Conservation (phyloP, 169 alveolate species). For the Plasmodium knowlesi region DNA sequence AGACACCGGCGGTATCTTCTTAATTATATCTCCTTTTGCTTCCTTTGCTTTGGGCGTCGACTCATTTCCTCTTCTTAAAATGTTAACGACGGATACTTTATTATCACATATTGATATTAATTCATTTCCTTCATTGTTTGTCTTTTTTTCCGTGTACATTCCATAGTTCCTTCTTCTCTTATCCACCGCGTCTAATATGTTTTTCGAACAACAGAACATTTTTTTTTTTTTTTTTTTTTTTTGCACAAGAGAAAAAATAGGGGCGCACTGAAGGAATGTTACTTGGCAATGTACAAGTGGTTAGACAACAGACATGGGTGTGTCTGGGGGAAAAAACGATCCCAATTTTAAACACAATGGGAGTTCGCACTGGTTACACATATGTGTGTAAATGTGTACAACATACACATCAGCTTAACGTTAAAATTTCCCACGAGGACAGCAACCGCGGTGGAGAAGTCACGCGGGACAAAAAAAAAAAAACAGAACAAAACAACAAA, state of each 20-base stretch:
- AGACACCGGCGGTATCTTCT: neutral
- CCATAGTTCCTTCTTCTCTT: neutral
- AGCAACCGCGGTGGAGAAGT: neutral
- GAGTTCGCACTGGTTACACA: neutral
- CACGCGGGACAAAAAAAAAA: neutral
- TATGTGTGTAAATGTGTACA: constrained; percentile 1
- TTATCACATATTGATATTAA: constrained; percentile 22
- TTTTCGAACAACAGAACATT: constrained; percentile 71
- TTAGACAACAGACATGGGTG: neutral
- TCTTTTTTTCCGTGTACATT: neutral
- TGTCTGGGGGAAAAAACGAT: neutral
- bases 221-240: constrained; percentile 33
- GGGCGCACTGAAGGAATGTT: neutral
- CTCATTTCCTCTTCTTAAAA: constrained; percentile 61
- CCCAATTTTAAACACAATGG: neutral
- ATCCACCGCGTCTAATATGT: constrained; percentile 21
- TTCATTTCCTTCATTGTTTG: constrained; percentile 45
- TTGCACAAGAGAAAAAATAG: neutral
- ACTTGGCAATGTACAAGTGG: neutral
- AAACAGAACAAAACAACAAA: neutral
- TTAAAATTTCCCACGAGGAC: neutral
- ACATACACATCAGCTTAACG: neutral
- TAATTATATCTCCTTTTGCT: neutral
- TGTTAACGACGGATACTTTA: constrained; percentile 23
- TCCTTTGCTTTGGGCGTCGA: neutral